A percentile compares a stretch with the other conserved stretches of the same genome.
phyloP scores from a whole-genome alignment of 371 early-diverging fungal species.

The Parasitella parasitica region DNA sequence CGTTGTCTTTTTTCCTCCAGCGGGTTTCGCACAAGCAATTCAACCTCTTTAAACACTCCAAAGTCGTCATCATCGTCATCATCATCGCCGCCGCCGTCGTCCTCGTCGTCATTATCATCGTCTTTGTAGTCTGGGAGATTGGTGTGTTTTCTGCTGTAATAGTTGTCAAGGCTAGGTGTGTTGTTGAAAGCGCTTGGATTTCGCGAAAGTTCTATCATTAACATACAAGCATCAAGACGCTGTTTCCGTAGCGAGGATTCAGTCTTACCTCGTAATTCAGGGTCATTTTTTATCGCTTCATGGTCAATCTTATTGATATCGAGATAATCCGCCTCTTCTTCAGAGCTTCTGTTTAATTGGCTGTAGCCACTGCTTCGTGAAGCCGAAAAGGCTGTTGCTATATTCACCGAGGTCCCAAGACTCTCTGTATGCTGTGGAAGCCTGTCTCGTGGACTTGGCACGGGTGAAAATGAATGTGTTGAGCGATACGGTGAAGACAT shows the following conservation, averaged over 20 bases:
- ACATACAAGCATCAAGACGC: not conserved
- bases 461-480: not conserved
- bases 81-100: not conserved
- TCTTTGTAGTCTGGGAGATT: not conserved
- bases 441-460: not conserved
- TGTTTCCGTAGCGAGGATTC: not conserved
- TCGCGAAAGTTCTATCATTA: slow-evolving; percentile 1
- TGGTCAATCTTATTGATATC: slow-evolving; percentile 8
- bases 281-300: slow-evolving; percentile 14
- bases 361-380: too few species aligned
- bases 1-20: not conserved
- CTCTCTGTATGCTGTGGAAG: not conserved
- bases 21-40: slow-evolving; percentile 8
- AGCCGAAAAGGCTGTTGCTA: not conserved
- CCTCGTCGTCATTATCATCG: not conserved
- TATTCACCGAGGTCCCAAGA: not conserved
- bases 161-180: not conserved
- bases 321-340: not conserved
- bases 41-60: slow-evolving; percentile 6
- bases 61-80: slow-evolving; percentile 7
- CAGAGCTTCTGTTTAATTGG: not conserved
- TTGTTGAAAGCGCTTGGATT: slow-evolving; percentile 4
- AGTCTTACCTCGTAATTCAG: slow-evolving; percentile 6
- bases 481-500: not conserved
- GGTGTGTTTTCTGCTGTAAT: not conserved